A percentile compares a stretch with the other conserved stretches of the same genome.
Evolutionary conservation across 1,139 yeast species (phyloP).

Genomic region (Wickerhamomyces sp.): DNA sequence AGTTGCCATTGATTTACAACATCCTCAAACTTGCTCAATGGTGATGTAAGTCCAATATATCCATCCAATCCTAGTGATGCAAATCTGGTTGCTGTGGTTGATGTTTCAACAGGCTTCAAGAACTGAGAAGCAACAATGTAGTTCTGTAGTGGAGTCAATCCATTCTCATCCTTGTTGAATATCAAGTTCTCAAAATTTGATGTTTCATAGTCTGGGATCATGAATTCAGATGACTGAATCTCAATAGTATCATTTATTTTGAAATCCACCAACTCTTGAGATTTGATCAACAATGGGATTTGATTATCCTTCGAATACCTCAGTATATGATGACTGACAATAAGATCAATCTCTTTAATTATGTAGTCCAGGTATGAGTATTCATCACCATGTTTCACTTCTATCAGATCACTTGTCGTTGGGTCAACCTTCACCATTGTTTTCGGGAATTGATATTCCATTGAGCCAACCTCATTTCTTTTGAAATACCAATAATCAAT

Average conservation of each 20-base stretch:
- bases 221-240: slow-evolving; percentile 13
- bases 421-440: not conserved
- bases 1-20: slow-evolving; percentile 32
- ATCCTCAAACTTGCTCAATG: slow-evolving; percentile 26
- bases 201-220: slow-evolving; percentile 25
- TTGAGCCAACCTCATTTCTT: slow-evolving; percentile 14
- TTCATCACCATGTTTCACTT: not conserved
- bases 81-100: slow-evolving; percentile 2
- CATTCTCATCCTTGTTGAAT: slow-evolving; percentile 23
- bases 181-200: slow-evolving; percentile 29
- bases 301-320: slow-evolving; percentile 1
- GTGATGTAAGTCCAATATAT: slow-evolving; percentile 23
- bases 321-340: slow-evolving; percentile 5
- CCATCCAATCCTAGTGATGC: slow-evolving; percentile 26
- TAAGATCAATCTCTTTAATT: slow-evolving; percentile 5
- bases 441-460: slow-evolving; percentile 15
- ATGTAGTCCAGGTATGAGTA: slow-evolving; percentile 6
- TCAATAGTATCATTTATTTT: slow-evolving; percentile 11
- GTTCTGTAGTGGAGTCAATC: slow-evolving; percentile 27
- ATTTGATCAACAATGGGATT: slow-evolving; percentile 8
- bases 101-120: slow-evolving; percentile 16
- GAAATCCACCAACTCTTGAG: slow-evolving; percentile 6
- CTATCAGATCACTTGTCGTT: not conserved
- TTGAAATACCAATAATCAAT: slow-evolving; percentile 19
- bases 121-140: slow-evolving; percentile 27